Evolutionary conservation across 129 eudicot genomes (phyloP), one percentile per base, ranked within the genome.

Genomic region (Chrysanthemum makinoi): DNA sequence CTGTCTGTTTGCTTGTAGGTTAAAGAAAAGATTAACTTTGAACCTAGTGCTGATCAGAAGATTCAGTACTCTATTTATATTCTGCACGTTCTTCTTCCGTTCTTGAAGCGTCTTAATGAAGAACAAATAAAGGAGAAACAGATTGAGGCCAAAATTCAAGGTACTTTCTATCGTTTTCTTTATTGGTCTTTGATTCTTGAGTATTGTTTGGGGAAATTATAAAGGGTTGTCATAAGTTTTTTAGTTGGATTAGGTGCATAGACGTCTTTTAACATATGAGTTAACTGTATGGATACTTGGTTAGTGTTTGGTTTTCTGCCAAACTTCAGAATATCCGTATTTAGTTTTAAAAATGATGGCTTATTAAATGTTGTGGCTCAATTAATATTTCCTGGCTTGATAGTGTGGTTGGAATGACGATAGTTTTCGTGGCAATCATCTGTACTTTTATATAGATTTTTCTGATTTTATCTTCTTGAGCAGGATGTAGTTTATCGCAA

Each of bases 81-180:
- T 3, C 53, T 89, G 50, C 85, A 59, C 5, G 70, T 62, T 15
- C 81, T 94, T 75, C 85, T 85, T 24, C 97, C 98, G 2, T 87
- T 82, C 61, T 26, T 89, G 63, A 87, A 44, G 68, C 81, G 72
- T 65, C 77, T 89, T 24, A 76, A 79, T 49, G 77, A 80, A 67
- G 90, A 94, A 44, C 86, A 94, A 59, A 18, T 67, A 61, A 58
- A 51, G 62, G 98, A 94, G 78, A 84, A 74, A 80, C 73, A 55
- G 35, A 62, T 83, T 15, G 98, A 89, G 79, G 93, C 98, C 72
- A 75, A 72, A 73, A 85, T 87, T 63, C 84, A 77, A 80, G 97
- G 98, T 94, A 78, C 17, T 28, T 43, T 62, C 26, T 5, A 20
- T 62, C 87, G 73, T 17, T 28, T 43, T 62, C 39, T 5, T 68